Base-by-base conservation (phyloP, 495 filamentous ascomycete species). In the Pyrenula aspistea region DNA sequence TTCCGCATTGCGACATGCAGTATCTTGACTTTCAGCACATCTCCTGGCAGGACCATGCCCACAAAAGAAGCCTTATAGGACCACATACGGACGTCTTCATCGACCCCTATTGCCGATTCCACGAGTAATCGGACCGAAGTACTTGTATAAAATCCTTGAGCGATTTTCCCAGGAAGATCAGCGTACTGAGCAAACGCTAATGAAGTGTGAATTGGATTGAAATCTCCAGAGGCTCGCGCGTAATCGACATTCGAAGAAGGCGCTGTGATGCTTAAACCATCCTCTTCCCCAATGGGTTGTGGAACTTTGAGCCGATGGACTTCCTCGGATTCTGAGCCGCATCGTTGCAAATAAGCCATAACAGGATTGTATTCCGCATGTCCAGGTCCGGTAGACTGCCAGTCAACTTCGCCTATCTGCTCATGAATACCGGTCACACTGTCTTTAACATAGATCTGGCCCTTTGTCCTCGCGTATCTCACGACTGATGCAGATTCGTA, bases 201-300 rank as follows among this genome's bases (percentile, higher is more conserved):
- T 2, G 68, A 73, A 2, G 65, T 58, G 55, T 73, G 70, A 24
- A 73, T 70, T 2, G 70, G 70, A 55, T 73, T 73, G 56, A 65
- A 68, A 49, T 73, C 70, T 25, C 59, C 59, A 21, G 70, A 73
- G 10, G 64, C 47, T 22, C 61, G 51, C 15, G 66, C 59, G 56
- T 72, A 72, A 8, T 53, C 25, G 10, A 59, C 42, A 23, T 70
- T 72, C 51, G 53, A 60, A 2, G 50, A 55, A 12, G 67, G 63
- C 56, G 31, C 31, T 42, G 31, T 42, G 15, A 42, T 4, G 15
- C 31, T 42, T 15, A 42, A 42, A 42, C 15, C 31, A 4, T 42
- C 8, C 15, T 42, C 31, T 8, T 42, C 31, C 15, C 31, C 31
- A 42, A 42, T 42, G 15, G 31, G 31, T 15, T 42, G 31, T 42